Evolutionary conservation across 805 yeast species (phyloP).

Genomic region (Zygotorulaspora sp.): DNA sequence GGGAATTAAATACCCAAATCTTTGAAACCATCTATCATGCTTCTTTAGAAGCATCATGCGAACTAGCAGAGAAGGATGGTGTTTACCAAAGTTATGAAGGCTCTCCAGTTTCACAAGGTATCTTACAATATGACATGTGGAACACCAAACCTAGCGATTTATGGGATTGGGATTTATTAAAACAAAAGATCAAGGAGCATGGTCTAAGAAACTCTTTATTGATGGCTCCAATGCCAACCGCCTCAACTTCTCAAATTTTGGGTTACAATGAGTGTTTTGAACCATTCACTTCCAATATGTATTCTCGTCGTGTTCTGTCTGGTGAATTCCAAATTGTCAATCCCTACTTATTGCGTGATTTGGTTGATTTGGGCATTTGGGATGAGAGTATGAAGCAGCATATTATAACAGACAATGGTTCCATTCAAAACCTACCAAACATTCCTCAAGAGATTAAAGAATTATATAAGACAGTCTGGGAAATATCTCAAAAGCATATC

Average conservation of each 20-base stretch:
- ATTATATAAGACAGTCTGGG: constrained; percentile 96
- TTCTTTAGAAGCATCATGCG: constrained; percentile 81
- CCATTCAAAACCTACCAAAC: constrained; percentile 68
- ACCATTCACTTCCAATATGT: constrained; percentile 90
- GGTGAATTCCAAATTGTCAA: constrained; percentile 94
- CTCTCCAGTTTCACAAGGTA: constrained; percentile 86
- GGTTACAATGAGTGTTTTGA: constrained; percentile 96
- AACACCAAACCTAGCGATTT: constrained; percentile 66
- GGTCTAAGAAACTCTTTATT: constrained; percentile 86
- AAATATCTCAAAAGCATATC: constrained; percentile 76
- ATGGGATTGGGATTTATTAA: constrained; percentile 81
- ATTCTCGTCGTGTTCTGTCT: constrained; percentile 82
- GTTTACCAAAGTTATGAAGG: constrained; percentile 70
- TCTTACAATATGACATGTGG: constrained; percentile 88
- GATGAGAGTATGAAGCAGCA: constrained; percentile 69
- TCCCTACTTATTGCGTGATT: constrained; percentile 75
- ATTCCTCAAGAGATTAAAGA: constrained; percentile 72
- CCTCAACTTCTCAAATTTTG: constrained; percentile 91
- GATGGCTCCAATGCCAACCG: constrained; percentile 97
- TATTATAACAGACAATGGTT: constrained; percentile 74
- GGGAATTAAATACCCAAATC: constrained; percentile 69
- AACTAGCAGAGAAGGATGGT: constrained; percentile 68
- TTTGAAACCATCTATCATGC: constrained; percentile 96
- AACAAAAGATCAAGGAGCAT: constrained; percentile 49
- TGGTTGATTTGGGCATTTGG: constrained; percentile 83